A percentile compares a stretch with the other conserved stretches of the same genome.
phyloP scores from a whole-genome alignment of 1,284 basidiomycete species.

The Cryptococcus depauperatus region DNA sequence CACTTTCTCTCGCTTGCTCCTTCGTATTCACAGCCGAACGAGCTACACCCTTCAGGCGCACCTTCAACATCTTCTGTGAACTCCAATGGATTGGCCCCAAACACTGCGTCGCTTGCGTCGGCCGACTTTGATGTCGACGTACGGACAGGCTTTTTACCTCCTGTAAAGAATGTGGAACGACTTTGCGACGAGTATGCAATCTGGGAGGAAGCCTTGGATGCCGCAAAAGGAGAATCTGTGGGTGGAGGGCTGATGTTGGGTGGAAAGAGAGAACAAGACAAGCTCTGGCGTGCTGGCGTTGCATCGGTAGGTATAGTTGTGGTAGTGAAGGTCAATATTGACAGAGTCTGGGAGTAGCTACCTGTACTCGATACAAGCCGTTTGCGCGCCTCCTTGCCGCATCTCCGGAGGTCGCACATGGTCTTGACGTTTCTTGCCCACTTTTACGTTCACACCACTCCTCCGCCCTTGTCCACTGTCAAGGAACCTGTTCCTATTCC shows the following conservation, averaged over 20 bases:
- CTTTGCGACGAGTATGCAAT: slow-evolving; percentile 57
- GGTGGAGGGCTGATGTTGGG: slow-evolving; percentile 53
- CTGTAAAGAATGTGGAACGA: slow-evolving; percentile 60
- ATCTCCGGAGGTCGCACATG: slow-evolving; percentile 72
- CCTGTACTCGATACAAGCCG: slow-evolving; percentile 53
- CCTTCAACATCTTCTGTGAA: slow-evolving; percentile 36
- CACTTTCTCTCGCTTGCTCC: slow-evolving; percentile 62
- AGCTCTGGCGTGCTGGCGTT: slow-evolving; percentile 58
- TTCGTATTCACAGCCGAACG: slow-evolving; percentile 28
- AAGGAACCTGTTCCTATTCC: slow-evolving; percentile 14
- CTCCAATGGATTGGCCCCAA: slow-evolving; percentile 46
- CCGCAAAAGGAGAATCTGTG: slow-evolving; percentile 48
- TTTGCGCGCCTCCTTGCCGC: slow-evolving; percentile 55
- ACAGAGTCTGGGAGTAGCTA: slow-evolving; percentile 52
- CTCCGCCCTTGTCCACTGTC: slow-evolving; percentile 31
- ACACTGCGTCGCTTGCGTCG: slow-evolving; percentile 77
- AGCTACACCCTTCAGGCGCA: slow-evolving; percentile 22
- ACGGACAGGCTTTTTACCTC: slow-evolving; percentile 84
- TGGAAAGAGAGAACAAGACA: slow-evolving; percentile 47
- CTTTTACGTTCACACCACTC: slow-evolving; percentile 67
- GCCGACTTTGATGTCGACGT: slow-evolving; percentile 95
- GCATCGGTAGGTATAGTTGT: slow-evolving; percentile 50
- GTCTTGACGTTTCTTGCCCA: slow-evolving; percentile 80
- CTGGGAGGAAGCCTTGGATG: slow-evolving; percentile 57
- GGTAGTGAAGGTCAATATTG: neutral